Percentiles rank a stretch among this genome's conserved stretches.
phyloP scores from a whole-genome alignment of 148 eudicot species.

The Rhododendron vialii region DNA sequence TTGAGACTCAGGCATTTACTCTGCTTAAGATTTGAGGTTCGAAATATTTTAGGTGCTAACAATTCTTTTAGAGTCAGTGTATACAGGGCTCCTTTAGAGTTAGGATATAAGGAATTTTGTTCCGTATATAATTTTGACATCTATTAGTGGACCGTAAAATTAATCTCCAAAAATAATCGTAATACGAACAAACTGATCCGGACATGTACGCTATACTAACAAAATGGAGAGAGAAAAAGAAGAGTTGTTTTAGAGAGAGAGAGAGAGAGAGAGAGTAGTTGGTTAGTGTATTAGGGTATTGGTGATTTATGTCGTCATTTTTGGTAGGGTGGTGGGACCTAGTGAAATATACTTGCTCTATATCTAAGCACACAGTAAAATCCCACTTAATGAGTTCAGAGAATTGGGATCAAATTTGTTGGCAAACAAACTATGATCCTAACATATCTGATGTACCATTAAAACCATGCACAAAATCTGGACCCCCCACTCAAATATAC shows the following conservation, averaged over 20 bases:
- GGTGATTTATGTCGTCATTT: conserved; percentile 28
- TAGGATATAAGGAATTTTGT: too few relatives aligned
- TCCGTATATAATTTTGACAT: too few relatives aligned
- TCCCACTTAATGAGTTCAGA: conserved; percentile 10
- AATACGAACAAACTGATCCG: too few relatives aligned
- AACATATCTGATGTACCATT: background rate
- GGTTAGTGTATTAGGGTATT: background rate
- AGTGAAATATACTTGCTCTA: background rate
- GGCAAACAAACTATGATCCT: background rate
- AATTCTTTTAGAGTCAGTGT: too few relatives aligned
- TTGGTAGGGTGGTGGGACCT: conserved; percentile 13
- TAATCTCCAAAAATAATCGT: too few relatives aligned
- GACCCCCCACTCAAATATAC: background rate
- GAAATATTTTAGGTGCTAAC: too few relatives aligned
- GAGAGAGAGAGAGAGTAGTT: background rate
- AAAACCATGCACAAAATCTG: background rate
- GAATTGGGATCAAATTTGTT: background rate
- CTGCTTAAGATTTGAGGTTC: fast-evolving
- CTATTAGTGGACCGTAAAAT: too few relatives aligned
- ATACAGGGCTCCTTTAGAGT: too few relatives aligned
- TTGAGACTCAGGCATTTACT: too few relatives aligned
- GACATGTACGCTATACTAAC: too few relatives aligned
- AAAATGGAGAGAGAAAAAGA: background rate
- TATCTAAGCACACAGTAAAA: conserved; percentile 10
- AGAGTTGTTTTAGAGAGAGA: background rate